phyloP scores from a whole-genome alignment of 495 filamentous ascomycete genomes.

The Aspergillus nidulans region DNA sequence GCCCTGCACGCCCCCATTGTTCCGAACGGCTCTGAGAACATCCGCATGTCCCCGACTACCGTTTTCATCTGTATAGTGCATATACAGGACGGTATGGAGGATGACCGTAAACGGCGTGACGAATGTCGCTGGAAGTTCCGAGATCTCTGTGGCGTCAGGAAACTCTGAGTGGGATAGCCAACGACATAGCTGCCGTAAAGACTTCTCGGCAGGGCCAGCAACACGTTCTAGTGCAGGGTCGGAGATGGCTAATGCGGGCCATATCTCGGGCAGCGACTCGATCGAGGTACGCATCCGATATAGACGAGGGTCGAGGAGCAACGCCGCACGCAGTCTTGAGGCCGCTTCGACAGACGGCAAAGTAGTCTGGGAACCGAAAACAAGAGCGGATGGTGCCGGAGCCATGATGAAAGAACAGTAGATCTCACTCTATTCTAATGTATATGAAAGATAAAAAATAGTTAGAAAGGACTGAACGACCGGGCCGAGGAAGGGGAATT shows the following conservation, averaged over 20 bases:
- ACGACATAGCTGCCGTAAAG: not conserved
- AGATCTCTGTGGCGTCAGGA: not conserved
- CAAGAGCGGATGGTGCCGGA: not conserved
- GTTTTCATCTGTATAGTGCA: not conserved
- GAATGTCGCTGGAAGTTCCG: not conserved
- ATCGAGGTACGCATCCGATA: not conserved
- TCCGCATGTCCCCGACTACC: not conserved
- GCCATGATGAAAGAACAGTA: not conserved
- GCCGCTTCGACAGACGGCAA: not conserved
- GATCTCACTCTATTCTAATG: not conserved
- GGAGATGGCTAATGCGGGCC: not conserved
- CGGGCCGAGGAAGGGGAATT: no score
- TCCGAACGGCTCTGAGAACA: not conserved
- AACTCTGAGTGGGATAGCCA: not conserved
- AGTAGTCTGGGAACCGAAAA: not conserved
- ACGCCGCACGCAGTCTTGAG: not conserved
- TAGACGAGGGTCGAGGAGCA: not conserved
- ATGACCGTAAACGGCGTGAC: not conserved
- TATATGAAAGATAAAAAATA: not conserved
- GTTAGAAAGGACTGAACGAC: no score
- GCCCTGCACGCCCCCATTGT: slow-evolving; percentile 15
- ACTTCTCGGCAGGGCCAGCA: not conserved
- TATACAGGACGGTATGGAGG: not conserved
- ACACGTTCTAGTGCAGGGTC: not conserved
- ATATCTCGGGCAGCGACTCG: not conserved